Base-by-base conservation (phyloP, 164 flowering plant genomes). In the Vitis cinerea region DNA sequence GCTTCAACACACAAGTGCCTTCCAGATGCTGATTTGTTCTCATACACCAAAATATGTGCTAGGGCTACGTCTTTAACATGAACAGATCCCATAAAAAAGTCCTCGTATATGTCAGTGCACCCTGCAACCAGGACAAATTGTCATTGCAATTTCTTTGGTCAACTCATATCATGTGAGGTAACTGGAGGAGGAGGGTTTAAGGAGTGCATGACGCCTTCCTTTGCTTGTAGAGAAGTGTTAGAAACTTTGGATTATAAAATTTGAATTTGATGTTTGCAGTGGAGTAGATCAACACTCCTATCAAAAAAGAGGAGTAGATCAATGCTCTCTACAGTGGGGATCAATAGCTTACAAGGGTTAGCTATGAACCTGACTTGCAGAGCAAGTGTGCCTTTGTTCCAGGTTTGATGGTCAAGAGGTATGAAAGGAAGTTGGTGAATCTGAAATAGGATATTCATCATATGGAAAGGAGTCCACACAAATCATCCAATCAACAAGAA, bases 41-140 rank as follows among this genome's bases (percentile, higher is more conserved):
- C 97, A 72, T 92, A 94, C 17, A 88, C 82, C 70, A 94, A 65
- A 63, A 94, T 85, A 63, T 94, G 97, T 51, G 98, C 98, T 54
- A 84, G 60, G 30, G 98, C 99, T 23, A 92, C 97, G 79, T 94
- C 98, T 73, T 91, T 87, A 48, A 92, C 97, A 80, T 92, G 99
- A 59, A 89, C 98, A 56, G 80, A 80, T 71, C 97, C 97, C 90
- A 90, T 88, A 50, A 85, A 88, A 67, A 82, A 77, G 71, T 87
- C 72, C 75, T 79, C 74, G 67, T 86, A 89, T 67, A 74, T 77
- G 19, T 92, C 93, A 13, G 86, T 84, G 80, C 85, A 80, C 11
- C 98, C 98, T 94, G 80, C 64, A 63, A 64, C 30, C 17, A 67
- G 27, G 51, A 67, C 16, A 65, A 37, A 37, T 37, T 37, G 44